Percentiles rank a stretch among this genome's conserved stretches.
Evolutionary conservation across 176 grass and related monocot genomes (phyloP).

Genomic region (Chrysopogon serrulatus): DNA sequence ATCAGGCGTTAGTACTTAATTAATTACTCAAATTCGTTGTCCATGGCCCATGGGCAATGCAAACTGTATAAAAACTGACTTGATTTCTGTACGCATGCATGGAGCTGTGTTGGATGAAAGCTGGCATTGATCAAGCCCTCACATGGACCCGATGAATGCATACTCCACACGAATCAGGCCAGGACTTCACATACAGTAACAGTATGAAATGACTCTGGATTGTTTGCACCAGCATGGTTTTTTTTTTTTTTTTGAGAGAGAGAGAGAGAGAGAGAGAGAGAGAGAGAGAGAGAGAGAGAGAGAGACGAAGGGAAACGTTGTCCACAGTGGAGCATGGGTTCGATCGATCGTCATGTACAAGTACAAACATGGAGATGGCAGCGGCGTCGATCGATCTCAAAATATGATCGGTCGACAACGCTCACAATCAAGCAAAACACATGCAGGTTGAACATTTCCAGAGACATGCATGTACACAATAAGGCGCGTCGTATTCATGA

Average conservation of each 20-base stretch:
- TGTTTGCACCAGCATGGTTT: too few species aligned
- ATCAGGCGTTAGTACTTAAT: neutral
- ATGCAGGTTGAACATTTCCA: neutral
- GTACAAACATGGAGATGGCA: neutral
- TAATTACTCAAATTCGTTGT: neutral
- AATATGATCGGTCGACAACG: neutral
- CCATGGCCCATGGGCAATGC: neutral
- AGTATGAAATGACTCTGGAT: too few species aligned
- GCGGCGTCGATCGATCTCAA: neutral
- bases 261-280: too few species aligned
- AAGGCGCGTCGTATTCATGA: too few species aligned
- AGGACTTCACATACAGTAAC: too few species aligned
- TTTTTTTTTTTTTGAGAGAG: too few species aligned
- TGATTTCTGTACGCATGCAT: neutral
- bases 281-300: too few species aligned
- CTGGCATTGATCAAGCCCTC: neutral
- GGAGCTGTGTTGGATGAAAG: neutral
- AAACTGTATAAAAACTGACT: neutral
- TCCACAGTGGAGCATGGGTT: too few species aligned
- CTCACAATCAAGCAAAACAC: neutral
- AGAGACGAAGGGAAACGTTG: too few species aligned
- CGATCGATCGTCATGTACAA: too few species aligned
- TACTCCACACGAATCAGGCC: neutral
- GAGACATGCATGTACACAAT: too few species aligned
- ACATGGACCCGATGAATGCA: neutral